Evolutionary conservation across 1,284 basidiomycete species (phyloP), one percentile per base, ranked within the genome.

Genomic region (Apiotrichum veenhuisii): DNA sequence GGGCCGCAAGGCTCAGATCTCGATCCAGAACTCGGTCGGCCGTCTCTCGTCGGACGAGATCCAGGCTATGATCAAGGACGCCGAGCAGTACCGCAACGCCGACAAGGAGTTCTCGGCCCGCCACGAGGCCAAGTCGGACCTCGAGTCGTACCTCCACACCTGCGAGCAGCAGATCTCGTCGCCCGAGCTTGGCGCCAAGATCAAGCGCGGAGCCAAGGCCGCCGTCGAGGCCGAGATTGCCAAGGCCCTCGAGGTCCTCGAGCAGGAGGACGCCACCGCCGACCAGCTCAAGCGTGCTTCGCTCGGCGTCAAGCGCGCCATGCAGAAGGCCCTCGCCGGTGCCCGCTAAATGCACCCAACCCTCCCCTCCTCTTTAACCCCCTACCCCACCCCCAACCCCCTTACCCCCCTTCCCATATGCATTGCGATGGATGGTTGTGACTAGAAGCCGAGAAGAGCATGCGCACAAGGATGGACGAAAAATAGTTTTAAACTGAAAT

Each of bases 61-160:
- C 66, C 90, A 93, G 71, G 89, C 94, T 80, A 97, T 97, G 94
- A 93, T 96, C 83, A 91, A 92, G 82, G 91, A 96, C 74, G 93
- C 93, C 58, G 92, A 96, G 79, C 87, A 91, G 77, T 96, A 86
- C 86, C 93, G 92, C 83, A 85, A 87, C 76, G 90, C 90, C 55
- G 94, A 97, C 86, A 92, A 91, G 82, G 93, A 96, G 77, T 95
- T 93, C 84, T 88, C 91, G 67, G 87, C 92, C 60, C 88, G 88
- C 67, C 93, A 96, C 77, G 92, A 97, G 79, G 91, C 94, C 68
- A 95, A 94, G 81, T 89, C 91, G 56, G 92, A 95, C 78, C 86
- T 97, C 62, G 94, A 97, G 82, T 86, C 91, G 40, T 95, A 96
- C 82, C 83, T 97, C 74, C 89, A 94, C 81, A 88, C 91, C 77